Evolutionary conservation across 2,329 filamentous ascomycete species (phyloP), one percentile per base, ranked within the genome.

Genomic region (Coniochaeta ligniaria): DNA sequence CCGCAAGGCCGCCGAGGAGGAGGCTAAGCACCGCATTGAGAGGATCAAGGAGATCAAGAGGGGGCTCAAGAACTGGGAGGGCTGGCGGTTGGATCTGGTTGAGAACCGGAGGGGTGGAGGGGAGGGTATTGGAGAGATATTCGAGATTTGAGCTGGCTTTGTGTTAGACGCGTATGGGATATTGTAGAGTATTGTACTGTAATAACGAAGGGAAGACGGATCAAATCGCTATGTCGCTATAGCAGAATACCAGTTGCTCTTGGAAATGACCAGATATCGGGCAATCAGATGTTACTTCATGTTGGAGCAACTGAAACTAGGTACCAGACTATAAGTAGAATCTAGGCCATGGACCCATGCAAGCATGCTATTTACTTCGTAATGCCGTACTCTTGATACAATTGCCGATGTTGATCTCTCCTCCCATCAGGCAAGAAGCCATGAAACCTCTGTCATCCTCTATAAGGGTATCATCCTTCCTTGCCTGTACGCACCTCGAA

Each of bases 1-100:
- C 75, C 78, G 82, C 59, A 76, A 76, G 63, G 85, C 85, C 8
- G 83, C 86, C 64, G 83, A 87, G 66, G 84, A 87, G 65, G 85
- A 88, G 61, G 77, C 78, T 22, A 82, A 78, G 75, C 80, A 76
- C 67, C 74, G 84, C 50, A 74, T 88, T 41, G 85, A 88, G 76
- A 75, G 85, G 61, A 83, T 88, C 68, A 85, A 83, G 74, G 78
- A 88, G 71, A 76, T 87, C 60, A 88, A 88, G 78, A 74, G 84
- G 61, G 78, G 78, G 1, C 74, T 88, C 59, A 86, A 85, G 76
- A 84, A 85, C 69, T 88, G 85, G 85, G 83, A 87, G 64, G 84
- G 85, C 8, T 88, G 84, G 84, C 79, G 85, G 72, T 72, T 88
- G 67, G 85, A 88, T 69, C 75, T 88, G 66, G 85, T 88, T 6